Evolutionary conservation across 2,329 filamentous ascomycete species (phyloP), one percentile per base, ranked within the genome.

Genomic region (Penicillium verrucosum): DNA sequence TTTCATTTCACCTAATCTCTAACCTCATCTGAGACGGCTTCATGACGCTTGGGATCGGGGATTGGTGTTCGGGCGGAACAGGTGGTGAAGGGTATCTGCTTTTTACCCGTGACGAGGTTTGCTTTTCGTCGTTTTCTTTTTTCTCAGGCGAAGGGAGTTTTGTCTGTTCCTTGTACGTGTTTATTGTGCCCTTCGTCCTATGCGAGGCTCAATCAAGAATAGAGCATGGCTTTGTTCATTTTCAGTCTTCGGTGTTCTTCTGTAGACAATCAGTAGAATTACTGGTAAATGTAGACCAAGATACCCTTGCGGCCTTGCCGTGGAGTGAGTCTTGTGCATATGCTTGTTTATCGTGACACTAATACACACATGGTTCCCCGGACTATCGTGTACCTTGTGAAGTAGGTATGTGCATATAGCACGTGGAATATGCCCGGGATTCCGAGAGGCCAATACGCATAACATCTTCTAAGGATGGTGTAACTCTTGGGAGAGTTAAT

Each of bases 41-140:
- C 59, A 63, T 51, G 62, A 64, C 56, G 61, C 59, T 63, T 63
- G 59, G 62, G 54, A 54, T 54, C 41, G 57, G 59, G 61, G 56
- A 60, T 61, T 60, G 67, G 65, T 68, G 66, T 69, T 68, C 56
- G 61, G 62, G 65, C 65, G 66, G 65, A 68, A 60, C 59, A 66
- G 64, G 60, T 65, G 61, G 58, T 60, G 60, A 59, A 60, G 58
- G 62, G 61, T 49, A 46, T 50, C 29, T 55, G 55, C 41, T 56
- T 60, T 59, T 52, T 62, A 51, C 53, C 57, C 63, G 62, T 61
- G 52, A 56, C 60, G 63, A 61, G 61, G 61, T 63, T 63, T 62
- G 58, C 63, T 65, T 60, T 64, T 63, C 64, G 57, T 50, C 59
- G 42, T 59, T 57, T 59, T 51, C 6, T 16, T 51, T 51, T 54